Percentiles rank a stretch among this genome's conserved stretches.
These are phyloP conservation scores for Ceratobasidium sp. DNA, from an alignment of 1,284 basidiomycete species.

Conservation along the genomic window DNA sequence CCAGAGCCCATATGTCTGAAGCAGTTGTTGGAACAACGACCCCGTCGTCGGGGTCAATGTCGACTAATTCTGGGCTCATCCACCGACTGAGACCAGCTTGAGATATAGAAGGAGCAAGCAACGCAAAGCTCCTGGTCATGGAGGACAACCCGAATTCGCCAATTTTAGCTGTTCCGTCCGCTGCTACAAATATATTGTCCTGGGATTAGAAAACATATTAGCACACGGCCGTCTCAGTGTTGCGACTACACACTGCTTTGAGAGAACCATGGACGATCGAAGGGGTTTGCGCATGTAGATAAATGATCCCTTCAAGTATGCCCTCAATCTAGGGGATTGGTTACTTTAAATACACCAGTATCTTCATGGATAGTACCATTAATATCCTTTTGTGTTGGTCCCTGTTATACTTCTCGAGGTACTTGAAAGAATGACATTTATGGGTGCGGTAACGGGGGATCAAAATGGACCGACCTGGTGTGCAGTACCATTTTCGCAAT, in stretches of 20 bases:
- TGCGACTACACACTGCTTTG: background rate
- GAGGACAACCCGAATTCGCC: slow-evolving; percentile 17
- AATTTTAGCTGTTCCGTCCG: slow-evolving; percentile 7
- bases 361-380: background rate
- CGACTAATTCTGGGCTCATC: slow-evolving; percentile 23
- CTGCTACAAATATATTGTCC: slow-evolving; percentile 19
- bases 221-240: background rate
- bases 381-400: background rate
- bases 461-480: background rate
- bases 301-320: background rate
- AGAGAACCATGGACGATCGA: slow-evolving; percentile 15
- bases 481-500: slow-evolving; percentile 14
- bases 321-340: background rate
- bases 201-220: background rate
- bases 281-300: slow-evolving; percentile 1
- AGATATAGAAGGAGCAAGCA: slow-evolving; percentile 4
- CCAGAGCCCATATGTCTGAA: slow-evolving; percentile 23
- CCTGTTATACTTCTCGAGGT: background rate
- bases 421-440: background rate
- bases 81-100: slow-evolving; percentile 4
- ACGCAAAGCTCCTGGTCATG: background rate
- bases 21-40: background rate
- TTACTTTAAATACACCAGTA: background rate
- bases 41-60: background rate
- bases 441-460: no score